Conservation (phyloP, 116 monocot species). For the Cymodocea nodosa region DNA sequence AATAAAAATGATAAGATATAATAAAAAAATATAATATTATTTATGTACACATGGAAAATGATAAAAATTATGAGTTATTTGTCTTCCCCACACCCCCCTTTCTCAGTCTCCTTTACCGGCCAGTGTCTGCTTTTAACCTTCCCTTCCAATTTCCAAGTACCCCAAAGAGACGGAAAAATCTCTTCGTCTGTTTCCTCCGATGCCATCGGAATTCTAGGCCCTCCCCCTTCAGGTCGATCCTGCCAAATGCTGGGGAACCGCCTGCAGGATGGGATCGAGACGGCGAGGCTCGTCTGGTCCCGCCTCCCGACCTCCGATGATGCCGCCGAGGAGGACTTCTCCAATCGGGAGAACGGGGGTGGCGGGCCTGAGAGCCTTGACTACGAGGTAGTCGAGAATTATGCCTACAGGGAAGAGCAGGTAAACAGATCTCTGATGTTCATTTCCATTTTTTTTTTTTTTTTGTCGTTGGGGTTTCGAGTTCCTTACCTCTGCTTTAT, state of each 20-base stretch:
- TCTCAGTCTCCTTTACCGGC: too few species aligned
- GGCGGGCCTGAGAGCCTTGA: slow-evolving; percentile 76
- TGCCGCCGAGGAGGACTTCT: slow-evolving; percentile 21
- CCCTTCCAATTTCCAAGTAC: too few species aligned
- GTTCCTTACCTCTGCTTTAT: not conserved
- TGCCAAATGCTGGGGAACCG: slow-evolving; percentile 39
- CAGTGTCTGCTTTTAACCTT: too few species aligned
- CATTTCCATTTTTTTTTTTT: not conserved
- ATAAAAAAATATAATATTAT: too few species aligned
- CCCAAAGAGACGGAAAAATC: too few species aligned
- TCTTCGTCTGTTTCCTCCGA: not conserved
- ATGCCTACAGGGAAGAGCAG: slow-evolving; percentile 89
- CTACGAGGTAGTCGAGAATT: slow-evolving; percentile 95
- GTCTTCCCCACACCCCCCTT: too few species aligned
- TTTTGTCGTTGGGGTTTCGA: not conserved
- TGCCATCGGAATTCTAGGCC: not conserved
- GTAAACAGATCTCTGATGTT: slow-evolving; percentile 9
- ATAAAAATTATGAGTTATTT: too few species aligned
- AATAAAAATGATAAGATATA: too few species aligned
- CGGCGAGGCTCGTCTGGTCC: slow-evolving; percentile 73
- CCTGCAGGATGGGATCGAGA: slow-evolving; percentile 71
- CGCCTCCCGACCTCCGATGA: slow-evolving; percentile 66
- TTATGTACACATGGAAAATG: too few species aligned
- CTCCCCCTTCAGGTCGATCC: not conserved
- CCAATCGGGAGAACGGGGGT: slow-evolving; percentile 12